Evolutionary conservation across 1,284 basidiomycete species (phyloP), one percentile per base, ranked within the genome.

Genomic region (Malassezia restricta): DNA sequence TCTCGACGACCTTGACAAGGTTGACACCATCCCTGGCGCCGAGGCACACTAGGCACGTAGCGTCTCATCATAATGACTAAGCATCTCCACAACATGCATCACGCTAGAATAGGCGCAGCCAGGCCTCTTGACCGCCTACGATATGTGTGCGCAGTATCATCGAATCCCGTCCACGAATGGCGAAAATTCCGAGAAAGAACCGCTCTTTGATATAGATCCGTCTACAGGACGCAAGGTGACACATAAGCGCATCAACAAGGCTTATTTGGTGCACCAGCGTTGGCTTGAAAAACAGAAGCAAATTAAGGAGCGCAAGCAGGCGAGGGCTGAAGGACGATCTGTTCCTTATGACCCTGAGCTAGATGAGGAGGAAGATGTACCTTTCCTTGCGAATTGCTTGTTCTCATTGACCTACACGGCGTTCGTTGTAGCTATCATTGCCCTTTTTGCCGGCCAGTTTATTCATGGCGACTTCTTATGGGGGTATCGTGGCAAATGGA

Each of bases 1-100:
- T 37, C 76, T 96, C 43, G 73, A 76, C 15, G 88, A 94, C 69
- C 78, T 96, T 45, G 92, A 96, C 74, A 41, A 47, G 20, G 31
- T 73, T 27, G 70, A 73, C 7, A 37, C 30, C 30, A 64, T 69
- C 41, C 67, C 70, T 4, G 70, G 67, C 30, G 65, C 68, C 11
- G 51, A 48, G 42, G 47, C 47, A 14, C 45, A 53, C 40, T 53
- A 47, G 12, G 20, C 20, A 4, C 4, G 20, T 24, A 4, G 20
- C 20, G 20, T 24, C 20, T 24, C 11, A 15, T 15, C 5, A 5
- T 3, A 5, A 11, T 40, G 39, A 40, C 39, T 40, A 17, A 17
- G 2, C 1, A 9, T 40, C 39, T 15, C 9, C 39, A 40, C 20
- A 40, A 7, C 6, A 12, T 24, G 6, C 17, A 40, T 9, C n/a